These are phyloP conservation scores for Pseudotsuga menziesii DNA, from an alignment of 75 land plant genomes.

Conservation along the genomic window DNA sequence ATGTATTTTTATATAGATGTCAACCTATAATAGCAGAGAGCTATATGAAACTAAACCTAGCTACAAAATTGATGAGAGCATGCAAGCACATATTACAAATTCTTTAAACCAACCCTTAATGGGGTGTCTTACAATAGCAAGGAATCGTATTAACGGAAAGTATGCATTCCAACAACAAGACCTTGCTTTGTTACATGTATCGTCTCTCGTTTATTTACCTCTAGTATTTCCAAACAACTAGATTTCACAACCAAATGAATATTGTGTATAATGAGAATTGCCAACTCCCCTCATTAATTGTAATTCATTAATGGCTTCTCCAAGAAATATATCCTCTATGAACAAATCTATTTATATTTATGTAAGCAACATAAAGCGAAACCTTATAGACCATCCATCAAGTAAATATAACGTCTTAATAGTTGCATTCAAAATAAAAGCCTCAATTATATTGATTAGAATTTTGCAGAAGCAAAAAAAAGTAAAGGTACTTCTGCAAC, in stretches of 20 bases:
- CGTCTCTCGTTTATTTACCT: constrained; percentile 80
- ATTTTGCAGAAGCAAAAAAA: too few relatives aligned
- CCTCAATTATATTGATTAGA: too few relatives aligned
- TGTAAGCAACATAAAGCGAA: neutral
- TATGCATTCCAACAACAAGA: constrained; percentile 88
- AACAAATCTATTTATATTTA: constrained; percentile 59
- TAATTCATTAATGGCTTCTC: constrained; percentile 89
- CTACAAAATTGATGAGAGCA: too few relatives aligned
- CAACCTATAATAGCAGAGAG: too few relatives aligned
- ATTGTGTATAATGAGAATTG: constrained; percentile 78
- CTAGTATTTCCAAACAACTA: constrained; percentile 83
- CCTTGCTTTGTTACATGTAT: constrained; percentile 89
- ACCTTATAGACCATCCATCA: too few relatives aligned
- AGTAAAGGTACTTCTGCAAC: too few relatives aligned
- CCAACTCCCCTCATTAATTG: constrained; percentile 90
- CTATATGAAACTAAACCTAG: too few relatives aligned
- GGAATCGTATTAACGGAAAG: constrained; percentile 75
- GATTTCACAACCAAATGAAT: constrained; percentile 62
- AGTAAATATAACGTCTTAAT: too few relatives aligned
- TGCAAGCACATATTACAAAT: constrained; percentile 56
- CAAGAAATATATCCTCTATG: constrained; percentile 71
- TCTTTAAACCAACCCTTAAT: constrained; percentile 42
- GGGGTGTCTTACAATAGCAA: constrained; percentile 81
- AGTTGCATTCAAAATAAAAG: too few relatives aligned
- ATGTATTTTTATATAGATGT: too few relatives aligned